Conservation (phyloP, 1,139 yeast genomes). For the Kazachstania sp. region DNA sequence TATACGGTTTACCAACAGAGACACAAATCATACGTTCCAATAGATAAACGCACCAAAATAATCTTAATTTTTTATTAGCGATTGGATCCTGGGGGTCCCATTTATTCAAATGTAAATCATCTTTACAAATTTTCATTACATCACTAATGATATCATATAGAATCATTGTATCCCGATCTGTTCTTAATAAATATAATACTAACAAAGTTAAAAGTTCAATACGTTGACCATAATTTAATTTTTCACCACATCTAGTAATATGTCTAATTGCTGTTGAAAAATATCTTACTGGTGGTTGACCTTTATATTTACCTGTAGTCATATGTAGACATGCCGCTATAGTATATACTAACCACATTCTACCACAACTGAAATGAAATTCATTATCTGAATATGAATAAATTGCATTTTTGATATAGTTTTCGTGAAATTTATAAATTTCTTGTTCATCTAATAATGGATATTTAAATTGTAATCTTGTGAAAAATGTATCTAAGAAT, state of each 20-base stretch:
- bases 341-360: conserved; percentile 43
- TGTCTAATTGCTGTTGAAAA: conserved; percentile 49
- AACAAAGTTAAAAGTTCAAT: conserved; percentile 43
- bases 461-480: conserved; percentile 43
- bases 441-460: conserved; percentile 43
- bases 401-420: conserved; percentile 34
- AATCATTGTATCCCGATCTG: conserved; percentile 47
- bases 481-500: conserved; percentile 41
- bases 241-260: conserved; percentile 37
- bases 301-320: conserved; percentile 43
- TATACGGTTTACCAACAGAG: conserved; percentile 46
- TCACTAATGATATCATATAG: conserved; percentile 44
- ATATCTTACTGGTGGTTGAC: conserved; percentile 41
- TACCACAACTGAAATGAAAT: conserved; percentile 42
- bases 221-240: conserved; percentile 36
- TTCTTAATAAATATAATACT: conserved; percentile 45
- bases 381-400: conserved; percentile 30
- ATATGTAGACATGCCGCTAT: conserved; percentile 42
- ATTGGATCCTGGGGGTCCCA: conserved; percentile 30
- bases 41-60: conserved; percentile 51
- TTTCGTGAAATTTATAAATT: conserved; percentile 38
- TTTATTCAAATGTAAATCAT: conserved; percentile 33
- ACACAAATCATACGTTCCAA: conserved; percentile 48
- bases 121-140: conserved; percentile 38
- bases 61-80: conserved; percentile 37